Conservation (phyloP, 169 alveolate genomes). For the Cryptosporidium parvum region DNA sequence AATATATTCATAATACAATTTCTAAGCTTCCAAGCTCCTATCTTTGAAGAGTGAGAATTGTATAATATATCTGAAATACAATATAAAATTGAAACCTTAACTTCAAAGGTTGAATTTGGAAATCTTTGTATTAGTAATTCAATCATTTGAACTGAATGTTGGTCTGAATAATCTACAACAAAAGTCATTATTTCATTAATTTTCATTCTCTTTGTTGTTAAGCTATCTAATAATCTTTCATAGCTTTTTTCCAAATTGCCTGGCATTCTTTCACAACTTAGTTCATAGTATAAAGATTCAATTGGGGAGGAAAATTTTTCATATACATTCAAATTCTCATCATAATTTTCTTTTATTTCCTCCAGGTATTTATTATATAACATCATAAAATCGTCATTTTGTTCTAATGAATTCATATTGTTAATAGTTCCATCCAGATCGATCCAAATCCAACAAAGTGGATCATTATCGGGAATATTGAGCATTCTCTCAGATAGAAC, state of each 20-base stretch:
- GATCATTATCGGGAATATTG: conserved; percentile 43
- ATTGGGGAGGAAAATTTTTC: conserved; percentile 14
- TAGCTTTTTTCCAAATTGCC: neutral
- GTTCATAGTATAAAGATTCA: conserved; percentile 10
- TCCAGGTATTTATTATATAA: neutral
- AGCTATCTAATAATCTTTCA: neutral
- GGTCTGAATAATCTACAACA: conserved; percentile 50
- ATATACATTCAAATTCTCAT: neutral
- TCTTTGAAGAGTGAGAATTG: conserved; percentile 52
- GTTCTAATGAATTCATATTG: neutral
- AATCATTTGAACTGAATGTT: conserved; percentile 41
- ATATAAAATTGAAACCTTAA: conserved; percentile 24
- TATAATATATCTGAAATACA: conserved; percentile 60
- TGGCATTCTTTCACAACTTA: conserved; percentile 34
- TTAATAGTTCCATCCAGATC: neutral
- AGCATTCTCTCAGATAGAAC: neutral
- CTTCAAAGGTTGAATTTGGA: conserved; percentile 21
- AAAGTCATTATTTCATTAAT: conserved; percentile 40
- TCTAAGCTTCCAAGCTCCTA: conserved; percentile 68
- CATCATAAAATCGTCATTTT: neutral
- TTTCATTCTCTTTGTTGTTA: conserved; percentile 26
- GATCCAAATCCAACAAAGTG: conserved; percentile 57
- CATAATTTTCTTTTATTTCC: neutral
- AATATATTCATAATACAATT: conserved; percentile 31
- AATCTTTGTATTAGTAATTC: conserved; percentile 27